Evolutionary conservation across 2,329 filamentous ascomycete species (phyloP).

Genomic region (Trichoderma brevicompactum): DNA sequence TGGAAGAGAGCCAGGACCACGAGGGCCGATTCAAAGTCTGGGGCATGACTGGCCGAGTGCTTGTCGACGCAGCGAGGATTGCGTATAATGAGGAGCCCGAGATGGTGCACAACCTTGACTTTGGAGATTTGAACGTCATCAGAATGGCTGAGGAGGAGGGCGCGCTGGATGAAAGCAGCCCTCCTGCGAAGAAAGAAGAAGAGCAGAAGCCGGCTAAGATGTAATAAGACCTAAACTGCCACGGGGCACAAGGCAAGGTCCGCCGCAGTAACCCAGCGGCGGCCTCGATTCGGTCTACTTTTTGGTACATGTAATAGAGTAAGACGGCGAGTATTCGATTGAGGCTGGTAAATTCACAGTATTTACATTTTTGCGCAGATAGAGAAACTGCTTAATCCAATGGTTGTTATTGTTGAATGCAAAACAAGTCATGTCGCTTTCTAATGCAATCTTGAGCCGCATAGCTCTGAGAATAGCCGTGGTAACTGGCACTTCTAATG

Average conservation of each 20-base stretch:
- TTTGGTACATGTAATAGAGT: neutral
- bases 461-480: neutral
- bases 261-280: neutral
- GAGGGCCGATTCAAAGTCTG: conserved; percentile 77
- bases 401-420: neutral
- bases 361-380: neutral
- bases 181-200: conserved; percentile 36
- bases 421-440: conserved; percentile 10
- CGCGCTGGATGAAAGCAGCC: conserved; percentile 42
- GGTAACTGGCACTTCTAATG: conserved; percentile 60
- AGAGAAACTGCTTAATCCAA: neutral
- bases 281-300: neutral
- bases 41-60: conserved; percentile 90
- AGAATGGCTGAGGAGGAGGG: conserved; percentile 51
- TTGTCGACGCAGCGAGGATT: conserved; percentile 84
- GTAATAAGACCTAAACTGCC: conserved; percentile 28
- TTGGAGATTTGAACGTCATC: conserved; percentile 60
- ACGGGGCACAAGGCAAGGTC: neutral
- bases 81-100: conserved; percentile 83
- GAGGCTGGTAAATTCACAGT: neutral
- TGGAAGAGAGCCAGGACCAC: conserved; percentile 51
- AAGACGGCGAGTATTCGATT: conserved; percentile 4
- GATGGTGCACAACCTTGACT: conserved; percentile 69
- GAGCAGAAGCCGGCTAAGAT: conserved; percentile 42
- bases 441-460: neutral